Base-by-base conservation (phyloP, 2,329 filamentous ascomycete species). In the Ilyonectria sp. region DNA sequence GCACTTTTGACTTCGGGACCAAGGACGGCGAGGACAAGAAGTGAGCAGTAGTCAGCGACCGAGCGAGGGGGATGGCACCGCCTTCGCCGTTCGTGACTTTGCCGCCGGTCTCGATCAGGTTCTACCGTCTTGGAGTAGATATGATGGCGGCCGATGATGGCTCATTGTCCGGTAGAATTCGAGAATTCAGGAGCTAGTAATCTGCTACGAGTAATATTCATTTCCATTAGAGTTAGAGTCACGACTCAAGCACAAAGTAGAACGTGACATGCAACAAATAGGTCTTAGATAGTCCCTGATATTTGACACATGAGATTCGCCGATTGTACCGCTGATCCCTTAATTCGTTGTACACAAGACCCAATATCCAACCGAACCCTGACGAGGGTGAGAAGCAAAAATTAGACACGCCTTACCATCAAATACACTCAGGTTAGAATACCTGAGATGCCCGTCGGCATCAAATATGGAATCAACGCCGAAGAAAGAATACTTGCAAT, bases 401-500 rank as follows among this genome's bases (percentile, higher is more conserved):
- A 31, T 23, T 33, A 60, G 37, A 55, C 53, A 61, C 57, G 37
- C 52, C 57, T 19, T 61, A 60, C 44, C 40, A 67, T 31, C 55
- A 46, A 50, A 53, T 67, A 69, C 44, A 67, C n/a, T 73, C 69
- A 58, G 53, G 63, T 66, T 59, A 63, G 61, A 52, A 74, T 64
- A 10, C 65, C 54, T 31, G 72, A 59, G 17, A 75, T 68, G 2
- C 56, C 55, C 15, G 71, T 65, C n/a, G 67, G 66, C 58, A 74
- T 71, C 69, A 76, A 67, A 37, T 73, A 76, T n/a, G 74, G 74
- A 2, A 69, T 68, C 58, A 76, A 57, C 55, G 74, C 74, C 37
- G 69, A 69, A 31, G 74, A 75, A 17, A 76, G 61, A 47, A 76
- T 75, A 44, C 65, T 71, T 4, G 73, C 74, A 61, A 76, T 76